phyloP scores from a whole-genome alignment of 2,329 filamentous ascomycete genomes.

The Whalleya microplaca region DNA sequence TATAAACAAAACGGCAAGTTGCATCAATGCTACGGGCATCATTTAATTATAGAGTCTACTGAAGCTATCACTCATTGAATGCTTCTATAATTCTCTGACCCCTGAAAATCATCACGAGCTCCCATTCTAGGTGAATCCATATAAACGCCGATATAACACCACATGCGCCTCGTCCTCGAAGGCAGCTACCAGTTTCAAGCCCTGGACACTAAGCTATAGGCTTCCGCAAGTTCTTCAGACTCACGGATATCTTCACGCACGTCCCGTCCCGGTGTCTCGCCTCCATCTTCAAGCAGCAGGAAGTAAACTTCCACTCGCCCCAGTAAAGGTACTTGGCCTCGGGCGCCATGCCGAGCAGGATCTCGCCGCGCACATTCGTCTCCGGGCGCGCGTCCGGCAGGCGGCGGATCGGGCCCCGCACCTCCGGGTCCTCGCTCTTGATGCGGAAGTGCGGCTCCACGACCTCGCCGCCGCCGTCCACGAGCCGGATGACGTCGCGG shows the following conservation, averaged over 20 bases:
- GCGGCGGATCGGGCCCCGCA: not conserved
- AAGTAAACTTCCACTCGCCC: constrained; percentile 11
- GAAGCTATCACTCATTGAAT: too few species aligned
- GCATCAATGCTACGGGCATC: too few species aligned
- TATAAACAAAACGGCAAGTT: too few species aligned
- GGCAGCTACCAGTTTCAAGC: not conserved
- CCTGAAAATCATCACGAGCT: too few species aligned
- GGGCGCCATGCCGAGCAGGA: not conserved
- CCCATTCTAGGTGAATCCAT: too few species aligned
- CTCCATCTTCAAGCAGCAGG: constrained; percentile 20
- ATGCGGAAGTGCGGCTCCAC: constrained; percentile 3
- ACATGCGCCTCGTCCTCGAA: too few species aligned
- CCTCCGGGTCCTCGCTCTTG: constrained; percentile 4
- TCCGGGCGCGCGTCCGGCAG: not conserved
- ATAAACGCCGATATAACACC: too few species aligned
- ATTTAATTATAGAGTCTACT: too few species aligned
- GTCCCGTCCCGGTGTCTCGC: constrained; percentile 3
- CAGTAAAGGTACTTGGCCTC: constrained; percentile 15
- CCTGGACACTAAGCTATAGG: not conserved
- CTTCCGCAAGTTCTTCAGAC: constrained; percentile 18
- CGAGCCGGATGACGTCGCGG: not conserved
- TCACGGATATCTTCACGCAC: constrained; percentile 12
- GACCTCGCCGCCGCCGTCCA: not conserved
- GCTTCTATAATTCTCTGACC: too few species aligned
- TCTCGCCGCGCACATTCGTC: not conserved